Evolutionary conservation across 306 rosid species (phyloP), one percentile per base, ranked within the genome.

Genomic region (Rosa persica): DNA sequence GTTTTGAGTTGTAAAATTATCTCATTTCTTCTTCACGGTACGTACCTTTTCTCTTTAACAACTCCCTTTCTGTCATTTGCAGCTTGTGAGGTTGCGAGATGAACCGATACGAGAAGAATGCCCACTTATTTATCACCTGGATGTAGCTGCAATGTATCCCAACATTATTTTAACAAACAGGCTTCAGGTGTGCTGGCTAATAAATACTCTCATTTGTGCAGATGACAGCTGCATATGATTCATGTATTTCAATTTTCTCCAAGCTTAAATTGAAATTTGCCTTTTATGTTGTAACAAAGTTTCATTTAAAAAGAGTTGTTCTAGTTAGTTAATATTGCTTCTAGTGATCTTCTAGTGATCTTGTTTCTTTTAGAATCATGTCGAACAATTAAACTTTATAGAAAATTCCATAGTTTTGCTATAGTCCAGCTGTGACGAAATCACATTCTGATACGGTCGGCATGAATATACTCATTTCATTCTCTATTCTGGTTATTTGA

Each of bases 131-230:
- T 95, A 95, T 87, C 98, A 95, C 86, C 85, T 95, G 80, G 98
- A 95, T 84, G 98, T 95, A 64, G 98, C 98, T 79, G 98, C 98
- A 67, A 95, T 95, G 98, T 95, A 95, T 86, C 98, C 98, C 51
- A 95, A 95, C 85, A 95, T 95, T 77, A 95, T 95, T 78, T 84
- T 95, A 75, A 95, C 98, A 78, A 92, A 95, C 86, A 90, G 98
- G 76, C 98, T 95, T 87, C 98, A 95, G 98, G 98, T 95, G 85
- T 52, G 87, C 70, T 85, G 75, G 38, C 34, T 39, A 69, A 54
- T 48, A 38, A 62, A 25, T 68, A 51, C 79, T 76, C 73, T 72
- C n/a, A 72, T 52, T 43, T 23, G 46, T 81, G 57, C 34, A 39
- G 55, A 64, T 81, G 38, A 39, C 64, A 71, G 48, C 20, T 65